Conservation (phyloP, 1,284 basidiomycete species). For the Tilletia indica region DNA sequence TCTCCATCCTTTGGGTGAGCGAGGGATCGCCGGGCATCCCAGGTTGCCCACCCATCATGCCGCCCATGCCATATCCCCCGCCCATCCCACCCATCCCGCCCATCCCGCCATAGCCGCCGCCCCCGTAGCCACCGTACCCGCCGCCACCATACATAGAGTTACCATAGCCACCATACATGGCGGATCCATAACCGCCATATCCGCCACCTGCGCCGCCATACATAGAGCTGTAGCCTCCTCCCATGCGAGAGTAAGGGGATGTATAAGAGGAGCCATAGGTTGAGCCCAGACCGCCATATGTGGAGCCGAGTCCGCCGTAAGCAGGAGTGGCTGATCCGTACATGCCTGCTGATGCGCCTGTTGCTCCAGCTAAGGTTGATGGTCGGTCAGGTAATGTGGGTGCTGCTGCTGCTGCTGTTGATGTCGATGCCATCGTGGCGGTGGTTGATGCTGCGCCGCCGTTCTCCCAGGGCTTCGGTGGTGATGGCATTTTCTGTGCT, state of each 20-base stretch:
- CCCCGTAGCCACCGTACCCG: constrained; percentile 28
- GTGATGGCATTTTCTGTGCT: constrained; percentile 41
- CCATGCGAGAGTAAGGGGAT: constrained; percentile 51
- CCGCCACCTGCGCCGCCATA: constrained; percentile 25
- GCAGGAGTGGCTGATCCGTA: neutral
- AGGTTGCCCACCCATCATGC: constrained; percentile 38
- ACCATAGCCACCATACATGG: constrained; percentile 30
- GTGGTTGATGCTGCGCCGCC: constrained; percentile 38
- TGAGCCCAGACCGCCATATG: constrained; percentile 46
- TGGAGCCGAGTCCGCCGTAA: constrained; percentile 36
- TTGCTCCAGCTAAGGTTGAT: constrained; percentile 30
- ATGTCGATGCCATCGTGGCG: constrained; percentile 20
- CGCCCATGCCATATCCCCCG: constrained; percentile 38
- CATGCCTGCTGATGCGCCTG: constrained; percentile 16
- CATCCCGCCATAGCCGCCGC: constrained; percentile 36
- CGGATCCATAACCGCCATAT: constrained; percentile 23
- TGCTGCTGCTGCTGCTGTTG: constrained; percentile 27
- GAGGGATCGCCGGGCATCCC: constrained; percentile 57
- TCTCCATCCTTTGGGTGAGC: constrained; percentile 81
- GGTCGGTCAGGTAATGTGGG: constrained; percentile 51
- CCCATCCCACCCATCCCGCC: constrained; percentile 38
- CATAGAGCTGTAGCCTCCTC: constrained; percentile 21
- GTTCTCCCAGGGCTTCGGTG: constrained; percentile 55
- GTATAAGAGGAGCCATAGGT: constrained; percentile 43
- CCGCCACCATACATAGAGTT: constrained; percentile 26